Evolutionary conservation across 768 basidiomycete species (phyloP).

Genomic region (Suillus sp.): DNA sequence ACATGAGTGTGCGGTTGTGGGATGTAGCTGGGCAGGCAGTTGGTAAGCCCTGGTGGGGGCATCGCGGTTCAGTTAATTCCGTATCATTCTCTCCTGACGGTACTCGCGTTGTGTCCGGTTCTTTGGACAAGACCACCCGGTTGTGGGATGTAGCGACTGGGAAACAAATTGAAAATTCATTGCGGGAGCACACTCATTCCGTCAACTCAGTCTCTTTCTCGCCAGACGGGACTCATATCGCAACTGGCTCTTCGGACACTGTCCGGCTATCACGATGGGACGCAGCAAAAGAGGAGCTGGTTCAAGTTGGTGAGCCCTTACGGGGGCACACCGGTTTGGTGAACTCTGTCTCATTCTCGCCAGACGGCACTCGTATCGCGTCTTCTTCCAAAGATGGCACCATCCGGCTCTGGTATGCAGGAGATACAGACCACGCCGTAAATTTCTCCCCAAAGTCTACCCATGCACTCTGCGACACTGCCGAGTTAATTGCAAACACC

Average conservation of each 20-base stretch:
- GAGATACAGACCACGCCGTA: neutral
- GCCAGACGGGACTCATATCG: conserved; percentile 2
- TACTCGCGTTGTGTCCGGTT: conserved; percentile 1
- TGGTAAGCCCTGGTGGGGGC: neutral
- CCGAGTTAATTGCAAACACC: neutral
- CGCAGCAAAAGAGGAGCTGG: neutral
- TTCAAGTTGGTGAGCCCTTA: conserved; percentile 5
- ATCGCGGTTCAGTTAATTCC: neutral
- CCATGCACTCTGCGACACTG: neutral
- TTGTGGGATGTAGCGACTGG: conserved; percentile 4
- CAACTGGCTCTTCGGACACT: neutral
- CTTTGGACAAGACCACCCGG: neutral
- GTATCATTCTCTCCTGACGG: conserved; percentile 9
- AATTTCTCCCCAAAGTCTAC: neutral
- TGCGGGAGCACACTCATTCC: neutral
- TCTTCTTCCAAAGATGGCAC: neutral
- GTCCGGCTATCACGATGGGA: neutral
- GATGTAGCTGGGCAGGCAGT: conserved; percentile 15
- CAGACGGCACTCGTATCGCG: conserved; percentile 1
- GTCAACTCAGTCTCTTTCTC: conserved; percentile 10
- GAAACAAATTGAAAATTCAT: neutral
- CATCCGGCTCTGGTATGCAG: conserved; percentile 3
- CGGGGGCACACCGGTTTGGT: conserved; percentile 1
- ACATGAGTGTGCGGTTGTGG: conserved; percentile 25
- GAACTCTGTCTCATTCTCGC: neutral